Conservation (phyloP, 1,139 yeast species). For the Magnusiomyces fungicola region DNA sequence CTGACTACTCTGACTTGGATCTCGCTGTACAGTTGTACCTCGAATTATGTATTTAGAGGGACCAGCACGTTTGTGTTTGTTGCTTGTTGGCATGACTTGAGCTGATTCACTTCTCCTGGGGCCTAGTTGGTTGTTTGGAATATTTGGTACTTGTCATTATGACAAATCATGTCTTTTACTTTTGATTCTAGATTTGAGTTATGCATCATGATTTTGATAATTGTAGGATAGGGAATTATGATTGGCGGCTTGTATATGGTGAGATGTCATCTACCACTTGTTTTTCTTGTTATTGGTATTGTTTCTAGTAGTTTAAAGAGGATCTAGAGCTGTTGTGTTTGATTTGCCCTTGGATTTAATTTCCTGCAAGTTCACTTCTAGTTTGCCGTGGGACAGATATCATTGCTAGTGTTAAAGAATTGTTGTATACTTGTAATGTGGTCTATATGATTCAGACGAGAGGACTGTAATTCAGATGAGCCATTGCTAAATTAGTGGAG, state of each 20-base stretch:
- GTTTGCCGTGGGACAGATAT: no score
- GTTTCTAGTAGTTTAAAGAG: background rate
- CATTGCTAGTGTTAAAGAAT: no score
- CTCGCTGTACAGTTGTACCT: conserved; percentile 4
- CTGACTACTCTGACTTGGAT: background rate
- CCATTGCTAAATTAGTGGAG: no score
- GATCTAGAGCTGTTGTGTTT: no score
- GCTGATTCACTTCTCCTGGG: background rate
- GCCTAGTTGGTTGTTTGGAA: background rate
- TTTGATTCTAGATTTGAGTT: background rate
- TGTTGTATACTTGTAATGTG: no score
- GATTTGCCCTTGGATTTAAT: no score
- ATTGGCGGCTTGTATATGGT: background rate
- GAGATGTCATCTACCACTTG: no score
- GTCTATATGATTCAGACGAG: no score
- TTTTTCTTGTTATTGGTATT: background rate
- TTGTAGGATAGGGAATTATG: conserved; percentile 2
- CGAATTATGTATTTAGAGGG: conserved; percentile 3
- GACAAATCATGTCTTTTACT: no score
- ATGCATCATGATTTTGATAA: background rate
- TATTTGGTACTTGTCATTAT: background rate
- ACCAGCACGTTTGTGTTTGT: conserved; percentile 4
- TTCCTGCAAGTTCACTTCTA: no score
- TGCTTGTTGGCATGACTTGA: conserved; percentile 8
- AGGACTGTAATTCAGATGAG: no score